phyloP scores from a whole-genome alignment of 2,329 filamentous ascomycete species.

The Aspergillus proliferans region DNA sequence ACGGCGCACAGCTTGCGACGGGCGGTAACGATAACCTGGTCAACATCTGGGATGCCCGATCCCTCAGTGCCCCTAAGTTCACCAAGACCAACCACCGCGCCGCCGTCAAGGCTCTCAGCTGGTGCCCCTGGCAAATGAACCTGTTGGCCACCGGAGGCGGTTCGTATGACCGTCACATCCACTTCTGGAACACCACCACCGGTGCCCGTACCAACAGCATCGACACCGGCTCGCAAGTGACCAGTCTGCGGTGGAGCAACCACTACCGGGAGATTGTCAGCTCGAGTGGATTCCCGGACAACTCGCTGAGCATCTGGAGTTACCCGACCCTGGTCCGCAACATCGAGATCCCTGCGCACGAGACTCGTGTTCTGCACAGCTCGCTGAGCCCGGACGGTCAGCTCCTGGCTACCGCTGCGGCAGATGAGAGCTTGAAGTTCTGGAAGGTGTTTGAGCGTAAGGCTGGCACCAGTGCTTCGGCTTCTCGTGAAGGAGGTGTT shows the following conservation, averaged over 20 bases:
- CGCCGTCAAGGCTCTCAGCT: slow-evolving; percentile 93
- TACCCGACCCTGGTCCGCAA: slow-evolving; percentile 96
- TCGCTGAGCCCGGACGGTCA: slow-evolving; percentile 95
- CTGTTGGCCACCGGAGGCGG: slow-evolving; percentile 93
- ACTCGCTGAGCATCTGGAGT: slow-evolving; percentile 98
- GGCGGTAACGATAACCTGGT: slow-evolving; percentile 99
- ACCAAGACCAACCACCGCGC: slow-evolving; percentile 99
- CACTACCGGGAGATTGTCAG: slow-evolving; percentile 97
- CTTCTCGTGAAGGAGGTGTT: slow-evolving; percentile 58
- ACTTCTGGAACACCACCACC: slow-evolving; percentile 99
- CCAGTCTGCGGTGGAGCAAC: slow-evolving; percentile 90
- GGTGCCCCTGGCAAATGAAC: slow-evolving; percentile 99
- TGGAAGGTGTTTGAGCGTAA: slow-evolving; percentile 99
- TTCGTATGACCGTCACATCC: slow-evolving; percentile 94
- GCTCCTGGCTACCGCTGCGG: slow-evolving; percentile 92
- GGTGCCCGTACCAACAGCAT: slow-evolving; percentile 98
- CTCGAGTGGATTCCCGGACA: slow-evolving; percentile 97
- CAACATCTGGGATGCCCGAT: slow-evolving; percentile 97
- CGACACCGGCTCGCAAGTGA: slow-evolving; percentile 96
- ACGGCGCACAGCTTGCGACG: slow-evolving; percentile 93
- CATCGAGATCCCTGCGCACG: slow-evolving; percentile 94
- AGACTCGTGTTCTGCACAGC: slow-evolving; percentile 93
- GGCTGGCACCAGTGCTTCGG: slow-evolving; percentile 62
- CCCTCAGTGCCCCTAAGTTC: slow-evolving; percentile 90
- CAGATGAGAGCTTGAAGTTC: slow-evolving; percentile 97